Conservation (phyloP, 176 grass and related monocot genomes). For the Tillandsia leiboldiana region DNA sequence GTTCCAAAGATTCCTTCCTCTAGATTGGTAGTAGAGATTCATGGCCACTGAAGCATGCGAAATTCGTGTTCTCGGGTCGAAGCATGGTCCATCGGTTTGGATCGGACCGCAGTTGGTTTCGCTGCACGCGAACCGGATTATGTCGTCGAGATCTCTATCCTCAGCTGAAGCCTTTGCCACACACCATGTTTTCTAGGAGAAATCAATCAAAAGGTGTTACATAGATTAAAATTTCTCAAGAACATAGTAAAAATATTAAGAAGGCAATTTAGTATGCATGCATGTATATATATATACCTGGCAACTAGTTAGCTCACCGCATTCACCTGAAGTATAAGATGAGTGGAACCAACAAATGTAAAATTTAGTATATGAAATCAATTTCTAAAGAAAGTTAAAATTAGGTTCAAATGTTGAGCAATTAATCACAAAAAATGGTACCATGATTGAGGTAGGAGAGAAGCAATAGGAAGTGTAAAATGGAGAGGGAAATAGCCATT, state of each 20-base stretch:
- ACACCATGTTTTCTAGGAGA: slow-evolving; percentile 8
- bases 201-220: not conserved
- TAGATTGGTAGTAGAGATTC: slow-evolving; percentile 17
- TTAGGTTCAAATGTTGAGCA: not conserved
- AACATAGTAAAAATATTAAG: not conserved
- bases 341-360: not conserved
- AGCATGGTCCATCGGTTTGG: not conserved
- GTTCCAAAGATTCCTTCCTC: slow-evolving; percentile 13
- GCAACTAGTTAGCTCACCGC: not conserved
- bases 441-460: not conserved
- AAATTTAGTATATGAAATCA: not conserved
- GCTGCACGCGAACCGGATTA: slow-evolving; percentile 3
- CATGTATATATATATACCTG: not conserved
- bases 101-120: not conserved
- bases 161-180: slow-evolving; percentile 9
- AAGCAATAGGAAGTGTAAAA: not conserved
- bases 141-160: not conserved
- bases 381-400: not conserved
- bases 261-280: too few species aligned
- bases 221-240: not conserved
- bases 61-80: not conserved
- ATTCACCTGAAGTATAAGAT: not conserved
- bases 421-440: not conserved
- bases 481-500: not conserved
- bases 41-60: slow-evolving; percentile 15